Evolutionary conservation across 2,329 filamentous ascomycete species (phyloP).

Genomic region (Fusarium sp.): DNA sequence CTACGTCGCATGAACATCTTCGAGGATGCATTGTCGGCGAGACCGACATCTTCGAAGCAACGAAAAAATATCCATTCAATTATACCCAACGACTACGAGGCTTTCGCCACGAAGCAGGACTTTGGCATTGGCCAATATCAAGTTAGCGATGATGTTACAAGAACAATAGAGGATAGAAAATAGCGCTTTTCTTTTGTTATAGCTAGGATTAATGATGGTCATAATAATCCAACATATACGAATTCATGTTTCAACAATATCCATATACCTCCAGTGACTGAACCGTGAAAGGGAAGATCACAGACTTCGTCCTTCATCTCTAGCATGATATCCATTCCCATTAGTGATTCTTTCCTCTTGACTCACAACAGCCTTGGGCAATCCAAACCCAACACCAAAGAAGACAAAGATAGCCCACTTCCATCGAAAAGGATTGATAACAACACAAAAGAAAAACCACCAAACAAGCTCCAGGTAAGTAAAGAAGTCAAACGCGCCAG

Average conservation of each 20-base stretch:
- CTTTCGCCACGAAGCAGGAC: neutral
- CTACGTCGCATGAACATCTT: slow-evolving; percentile 4
- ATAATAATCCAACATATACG: slow-evolving; percentile 1
- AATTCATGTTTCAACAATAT: neutral
- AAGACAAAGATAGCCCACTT: slow-evolving; percentile 90
- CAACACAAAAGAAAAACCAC: slow-evolving; percentile 85
- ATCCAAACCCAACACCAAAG: slow-evolving; percentile 73
- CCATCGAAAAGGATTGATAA: slow-evolving; percentile 87
- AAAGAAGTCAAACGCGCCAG: slow-evolving; percentile 87
- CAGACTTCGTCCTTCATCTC: slow-evolving; percentile 34
- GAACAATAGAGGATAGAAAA: neutral
- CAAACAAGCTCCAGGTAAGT: slow-evolving; percentile 86
- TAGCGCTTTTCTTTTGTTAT: neutral
- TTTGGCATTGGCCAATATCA: neutral
- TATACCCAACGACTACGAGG: neutral
- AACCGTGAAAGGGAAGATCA: neutral
- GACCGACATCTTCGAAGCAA: slow-evolving; percentile 1
- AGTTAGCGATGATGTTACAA: neutral
- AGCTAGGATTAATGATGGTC: neutral
- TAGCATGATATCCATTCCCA: slow-evolving; percentile 27
- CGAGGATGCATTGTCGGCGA: neutral
- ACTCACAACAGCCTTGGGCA: slow-evolving; percentile 75
- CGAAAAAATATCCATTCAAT: neutral
- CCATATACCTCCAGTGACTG: neutral
- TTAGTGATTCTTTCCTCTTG: slow-evolving; percentile 68